These are phyloP conservation scores for Leucogyrophana mollusca DNA, from an alignment of 768 basidiomycete genomes.

Conservation along the genomic window DNA sequence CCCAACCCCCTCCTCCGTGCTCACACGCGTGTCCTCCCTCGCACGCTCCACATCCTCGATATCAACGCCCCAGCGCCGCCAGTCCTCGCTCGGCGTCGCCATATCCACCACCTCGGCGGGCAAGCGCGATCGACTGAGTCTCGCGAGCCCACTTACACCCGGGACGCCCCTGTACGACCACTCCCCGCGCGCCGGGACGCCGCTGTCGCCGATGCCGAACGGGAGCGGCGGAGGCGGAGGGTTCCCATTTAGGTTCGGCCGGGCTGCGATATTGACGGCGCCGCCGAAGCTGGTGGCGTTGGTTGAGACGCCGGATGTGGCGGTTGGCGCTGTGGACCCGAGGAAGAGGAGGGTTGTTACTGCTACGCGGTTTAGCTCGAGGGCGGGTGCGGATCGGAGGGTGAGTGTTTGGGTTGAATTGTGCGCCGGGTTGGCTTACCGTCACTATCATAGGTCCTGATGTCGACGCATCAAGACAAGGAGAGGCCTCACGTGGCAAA, in stretches of 20 bases:
- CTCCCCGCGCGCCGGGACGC: constrained; percentile 32
- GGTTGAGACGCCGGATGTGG: constrained; percentile 86
- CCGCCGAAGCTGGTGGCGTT: constrained; percentile 83
- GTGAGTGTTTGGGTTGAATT: constrained; percentile 40
- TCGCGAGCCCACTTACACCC: constrained; percentile 44
- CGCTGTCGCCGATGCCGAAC: constrained; percentile 23
- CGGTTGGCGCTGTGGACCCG: constrained; percentile 86
- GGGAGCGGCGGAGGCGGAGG: constrained; percentile 25
- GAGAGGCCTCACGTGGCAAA: constrained; percentile 19
- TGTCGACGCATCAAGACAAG: constrained; percentile 78
- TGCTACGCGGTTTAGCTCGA: constrained; percentile 83
- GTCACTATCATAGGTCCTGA: constrained; percentile 55
- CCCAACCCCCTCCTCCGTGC: constrained; percentile 21
- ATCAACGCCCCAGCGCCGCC: constrained; percentile 30
- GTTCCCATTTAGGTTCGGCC: constrained; percentile 55
- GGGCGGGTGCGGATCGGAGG: constrained; percentile 78
- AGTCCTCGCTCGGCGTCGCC: constrained; percentile 31
- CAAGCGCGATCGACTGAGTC: constrained; percentile 39
- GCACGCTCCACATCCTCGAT: constrained; percentile 52
- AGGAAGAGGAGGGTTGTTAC: constrained; percentile 82
- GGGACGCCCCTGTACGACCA: constrained; percentile 35
- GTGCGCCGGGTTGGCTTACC: neutral
- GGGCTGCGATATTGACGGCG: constrained; percentile 75
- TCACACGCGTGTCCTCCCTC: constrained; percentile 41
- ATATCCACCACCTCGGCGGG: constrained; percentile 25